Evolutionary conservation across 208 protist genomes (phyloP).

Genomic region (Leishmania arabica): DNA sequence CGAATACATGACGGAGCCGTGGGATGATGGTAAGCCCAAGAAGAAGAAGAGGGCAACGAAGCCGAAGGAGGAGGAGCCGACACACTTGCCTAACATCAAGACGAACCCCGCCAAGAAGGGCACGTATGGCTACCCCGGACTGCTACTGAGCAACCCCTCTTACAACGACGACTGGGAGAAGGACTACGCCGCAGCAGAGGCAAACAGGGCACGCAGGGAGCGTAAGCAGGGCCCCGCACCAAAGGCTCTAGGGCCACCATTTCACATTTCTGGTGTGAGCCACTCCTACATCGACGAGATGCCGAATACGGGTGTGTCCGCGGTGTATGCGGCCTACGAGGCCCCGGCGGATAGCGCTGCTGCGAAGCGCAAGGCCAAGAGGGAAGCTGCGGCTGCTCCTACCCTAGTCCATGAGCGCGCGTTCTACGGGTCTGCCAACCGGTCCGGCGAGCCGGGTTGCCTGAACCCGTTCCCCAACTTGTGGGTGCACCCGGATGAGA

Average conservation of each 20-base stretch:
- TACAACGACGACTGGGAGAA: conserved; percentile 78
- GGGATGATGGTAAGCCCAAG: conserved; percentile 46
- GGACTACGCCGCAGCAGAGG: conserved; percentile 29
- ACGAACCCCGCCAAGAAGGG: conserved; percentile 81
- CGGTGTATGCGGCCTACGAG: conserved; percentile 59
- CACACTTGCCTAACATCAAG: conserved; percentile 79
- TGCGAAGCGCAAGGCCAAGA: conserved; percentile 32
- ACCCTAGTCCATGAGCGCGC: conserved; percentile 35
- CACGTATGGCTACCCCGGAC: conserved; percentile 76
- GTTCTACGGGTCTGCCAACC: conserved; percentile 42
- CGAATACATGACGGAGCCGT: conserved; percentile 77
- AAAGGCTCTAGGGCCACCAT: conserved; percentile 37
- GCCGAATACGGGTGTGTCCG: conserved; percentile 72
- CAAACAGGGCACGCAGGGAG: conserved; percentile 13
- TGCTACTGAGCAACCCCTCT: conserved; percentile 54
- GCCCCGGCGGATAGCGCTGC: conserved; percentile 24
- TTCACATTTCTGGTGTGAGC: conserved; percentile 56
- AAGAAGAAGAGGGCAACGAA: conserved; percentile 20
- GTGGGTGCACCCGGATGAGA: conserved; percentile 58
- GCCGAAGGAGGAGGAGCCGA: conserved; percentile 20
- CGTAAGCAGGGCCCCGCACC: conserved; percentile 16
- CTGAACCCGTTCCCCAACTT: conserved; percentile 77
- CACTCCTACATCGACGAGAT: conserved; percentile 77
- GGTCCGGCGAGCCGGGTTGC: conserved; percentile 53
- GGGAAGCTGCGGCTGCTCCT: conserved; percentile 23